phyloP scores from a whole-genome alignment of 2,329 filamentous ascomycete genomes.

The Colletotrichum agaves region DNA sequence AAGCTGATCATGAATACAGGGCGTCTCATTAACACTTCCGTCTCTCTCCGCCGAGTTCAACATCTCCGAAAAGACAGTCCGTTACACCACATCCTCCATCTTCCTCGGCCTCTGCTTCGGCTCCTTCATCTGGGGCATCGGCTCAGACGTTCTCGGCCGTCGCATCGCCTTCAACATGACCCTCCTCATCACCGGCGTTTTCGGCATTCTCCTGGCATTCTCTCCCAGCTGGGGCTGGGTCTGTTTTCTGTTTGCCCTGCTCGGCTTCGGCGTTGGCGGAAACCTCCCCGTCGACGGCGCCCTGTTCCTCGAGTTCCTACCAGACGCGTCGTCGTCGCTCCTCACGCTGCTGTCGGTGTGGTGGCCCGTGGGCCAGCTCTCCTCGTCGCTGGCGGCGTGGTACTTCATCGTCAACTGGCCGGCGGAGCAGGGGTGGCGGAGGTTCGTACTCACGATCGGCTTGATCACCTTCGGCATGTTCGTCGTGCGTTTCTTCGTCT shows the following conservation, averaged over 20 bases:
- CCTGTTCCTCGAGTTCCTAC: conserved; percentile 85
- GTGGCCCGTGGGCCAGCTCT: conserved; percentile 87
- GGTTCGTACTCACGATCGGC: conserved; percentile 77
- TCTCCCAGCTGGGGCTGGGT: conserved; percentile 74
- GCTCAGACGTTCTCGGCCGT: conserved; percentile 81
- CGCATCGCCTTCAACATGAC: conserved; percentile 85
- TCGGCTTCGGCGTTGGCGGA: conserved; percentile 78
- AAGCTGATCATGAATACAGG: conserved; percentile 55
- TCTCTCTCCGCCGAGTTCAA: conserved; percentile 80
- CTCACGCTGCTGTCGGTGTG: conserved; percentile 85
- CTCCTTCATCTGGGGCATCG: conserved; percentile 83
- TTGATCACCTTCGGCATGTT: conserved; percentile 82
- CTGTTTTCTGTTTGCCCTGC: conserved; percentile 68
- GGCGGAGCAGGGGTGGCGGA: conserved; percentile 79
- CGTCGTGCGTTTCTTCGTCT: conserved; percentile 79
- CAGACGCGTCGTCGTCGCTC: conserved; percentile 77
- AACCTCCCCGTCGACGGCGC: conserved; percentile 84
- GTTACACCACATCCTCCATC: conserved; percentile 83
- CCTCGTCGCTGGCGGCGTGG: conserved; percentile 79
- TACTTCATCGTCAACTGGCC: conserved; percentile 77
- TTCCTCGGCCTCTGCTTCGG: conserved; percentile 83
- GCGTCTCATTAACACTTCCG: conserved; percentile 80
- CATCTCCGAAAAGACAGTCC: conserved; percentile 74
- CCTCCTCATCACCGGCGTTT: conserved; percentile 77
- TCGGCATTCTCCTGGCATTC: conserved; percentile 77